Evolutionary conservation across 106 monocot genomes (phyloP).

Genomic region (Platanthera zijinensis): DNA sequence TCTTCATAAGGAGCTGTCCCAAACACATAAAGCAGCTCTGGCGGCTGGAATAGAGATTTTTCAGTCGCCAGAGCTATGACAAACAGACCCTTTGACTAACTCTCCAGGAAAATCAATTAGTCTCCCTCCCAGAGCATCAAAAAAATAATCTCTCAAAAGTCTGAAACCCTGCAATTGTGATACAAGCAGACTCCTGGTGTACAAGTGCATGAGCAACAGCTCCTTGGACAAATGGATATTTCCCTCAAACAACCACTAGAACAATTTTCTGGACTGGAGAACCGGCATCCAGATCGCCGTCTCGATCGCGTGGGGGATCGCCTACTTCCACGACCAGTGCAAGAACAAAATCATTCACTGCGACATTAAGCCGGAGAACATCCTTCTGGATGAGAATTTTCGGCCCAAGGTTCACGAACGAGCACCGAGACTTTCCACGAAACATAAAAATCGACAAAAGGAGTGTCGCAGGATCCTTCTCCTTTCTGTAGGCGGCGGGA

Average conservation of each 20-base stretch:
- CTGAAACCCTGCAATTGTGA: background rate
- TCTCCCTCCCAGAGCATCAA: no score
- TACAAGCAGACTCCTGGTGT: conserved; percentile 39
- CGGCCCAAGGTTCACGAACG: conserved; percentile 53
- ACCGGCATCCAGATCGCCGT: conserved; percentile 35
- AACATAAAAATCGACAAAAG: no score
- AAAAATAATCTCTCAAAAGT: background rate
- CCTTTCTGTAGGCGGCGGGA: no score
- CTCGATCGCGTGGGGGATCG: conserved; percentile 43
- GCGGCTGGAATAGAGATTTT: no score
- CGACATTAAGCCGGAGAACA: conserved; percentile 76
- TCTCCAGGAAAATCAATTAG: no score
- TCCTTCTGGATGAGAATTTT: conserved; percentile 34
- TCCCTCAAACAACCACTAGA: conserved; percentile 8
- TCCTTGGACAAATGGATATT: conserved; percentile 51
- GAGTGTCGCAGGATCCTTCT: no score
- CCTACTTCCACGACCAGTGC: conserved; percentile 65
- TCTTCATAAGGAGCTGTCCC: no score
- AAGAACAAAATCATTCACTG: conserved; percentile 59
- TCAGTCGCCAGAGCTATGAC: no score
- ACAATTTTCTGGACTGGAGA: conserved; percentile 29
- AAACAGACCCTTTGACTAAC: no score
- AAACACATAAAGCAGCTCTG: no score
- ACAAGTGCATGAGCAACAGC: conserved; percentile 61
- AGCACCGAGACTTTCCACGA: no score